Evolutionary conservation across 306 rosid genomes (phyloP).

Genomic region (Coriaria nepalensis): DNA sequence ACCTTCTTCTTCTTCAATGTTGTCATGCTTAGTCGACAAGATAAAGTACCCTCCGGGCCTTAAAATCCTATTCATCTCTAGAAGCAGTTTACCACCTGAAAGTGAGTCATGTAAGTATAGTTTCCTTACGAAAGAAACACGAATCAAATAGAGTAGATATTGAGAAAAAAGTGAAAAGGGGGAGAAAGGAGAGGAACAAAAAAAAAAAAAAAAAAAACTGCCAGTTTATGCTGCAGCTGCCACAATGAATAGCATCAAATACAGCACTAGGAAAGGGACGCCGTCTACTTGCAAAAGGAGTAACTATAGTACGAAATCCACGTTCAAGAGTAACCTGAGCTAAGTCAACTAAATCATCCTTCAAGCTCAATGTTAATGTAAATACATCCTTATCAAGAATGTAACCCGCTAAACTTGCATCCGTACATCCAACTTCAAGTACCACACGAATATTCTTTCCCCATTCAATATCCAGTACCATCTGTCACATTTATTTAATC

Average conservation of each 20-base stretch:
- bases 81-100: constrained; percentile 76
- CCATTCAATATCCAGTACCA: constrained; percentile 97
- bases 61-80: constrained; percentile 87
- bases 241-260: constrained; percentile 83
- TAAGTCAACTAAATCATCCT: constrained; percentile 72
- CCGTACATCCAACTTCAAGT: constrained; percentile 70
- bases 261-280: constrained; percentile 85
- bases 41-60: constrained; percentile 82
- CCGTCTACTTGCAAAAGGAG: constrained; percentile 58
- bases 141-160: background rate
- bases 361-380: constrained; percentile 74
- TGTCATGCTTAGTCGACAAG: constrained; percentile 66
- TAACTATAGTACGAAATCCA: constrained; percentile 67
- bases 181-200: background rate
- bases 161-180: background rate
- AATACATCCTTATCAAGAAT: constrained; percentile 73
- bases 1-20: constrained; percentile 91
- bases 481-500: constrained; percentile 37
- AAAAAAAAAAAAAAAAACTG: constrained; percentile 29
- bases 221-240: constrained; percentile 66
- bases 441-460: constrained; percentile 80
- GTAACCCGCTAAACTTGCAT: constrained; percentile 59
- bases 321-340: constrained; percentile 92
- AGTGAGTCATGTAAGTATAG: background rate
- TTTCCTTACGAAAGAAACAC: background rate